Base-by-base conservation (phyloP, 2,329 filamentous ascomycete species). In the Helotiales sp. region DNA sequence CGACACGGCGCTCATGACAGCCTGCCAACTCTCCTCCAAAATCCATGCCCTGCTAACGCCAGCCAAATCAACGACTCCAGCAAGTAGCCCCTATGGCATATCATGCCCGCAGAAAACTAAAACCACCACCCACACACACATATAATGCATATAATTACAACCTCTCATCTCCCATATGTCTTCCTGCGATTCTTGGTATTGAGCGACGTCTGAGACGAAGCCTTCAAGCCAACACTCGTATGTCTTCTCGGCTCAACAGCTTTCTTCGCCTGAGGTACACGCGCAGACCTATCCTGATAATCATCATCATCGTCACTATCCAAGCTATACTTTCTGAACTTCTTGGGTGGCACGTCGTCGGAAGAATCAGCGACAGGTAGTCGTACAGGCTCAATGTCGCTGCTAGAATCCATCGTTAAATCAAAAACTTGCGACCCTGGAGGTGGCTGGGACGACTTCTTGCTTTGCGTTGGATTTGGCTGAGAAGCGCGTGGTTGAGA, bases 361-460 rank as follows among this genome's bases (percentile, higher is more conserved):
- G 51, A 50, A n/a, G 34, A 46, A n/a, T 34, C 19, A 3, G 22
- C 40, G 5, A 17, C 22, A 49, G 40, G 22, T 13, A 51, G 27
- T 31, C 15, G 5, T 4, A 57, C 65, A 4, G 52, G 44, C 8
- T 68, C 66, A 22, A 46, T 25, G 54, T 68, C 65, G 27, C 64
- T 69, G 7, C 61, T 65, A 12, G 40, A 44, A 13, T 44, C 40
- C 17, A 63, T n/a, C 1, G 67, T 68, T 22, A 77, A 61, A 50
- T 75, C 73, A 3, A 76, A 52, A 4, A 77, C 66, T 48, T 76
- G 75, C 0, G 72, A 72, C 5, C 73, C 73, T 2, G 70, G 52
- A 2, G 75, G 75, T 6, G 17, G 17, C 49, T 44, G 7, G 40
- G 34, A 30, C 10, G 15, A 9, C 9, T 15, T 9, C 15, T 46